Conservation (phyloP, 2,329 filamentous ascomycete species). For the Cladosporium sp. region DNA sequence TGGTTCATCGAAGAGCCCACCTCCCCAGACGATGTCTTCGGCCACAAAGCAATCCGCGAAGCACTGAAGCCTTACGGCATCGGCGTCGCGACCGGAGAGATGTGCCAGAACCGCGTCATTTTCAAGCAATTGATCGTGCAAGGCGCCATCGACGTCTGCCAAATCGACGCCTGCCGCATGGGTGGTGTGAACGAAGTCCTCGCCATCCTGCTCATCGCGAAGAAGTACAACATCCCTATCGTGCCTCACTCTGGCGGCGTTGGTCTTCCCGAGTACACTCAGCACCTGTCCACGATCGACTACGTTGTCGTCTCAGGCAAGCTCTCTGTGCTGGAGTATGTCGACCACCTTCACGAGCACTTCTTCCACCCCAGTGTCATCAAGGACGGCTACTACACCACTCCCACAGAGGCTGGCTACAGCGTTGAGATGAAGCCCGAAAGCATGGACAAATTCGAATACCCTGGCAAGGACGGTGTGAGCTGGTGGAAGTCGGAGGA, state of each 20-base stretch:
- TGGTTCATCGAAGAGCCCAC: conserved; percentile 97
- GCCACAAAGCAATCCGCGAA: conserved; percentile 79
- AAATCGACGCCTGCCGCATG: conserved; percentile 85
- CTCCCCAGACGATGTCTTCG: conserved; percentile 81
- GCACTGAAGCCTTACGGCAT: conserved; percentile 71
- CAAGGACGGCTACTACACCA: conserved; percentile 82
- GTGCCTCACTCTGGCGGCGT: conserved; percentile 89
- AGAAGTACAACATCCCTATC: conserved; percentile 73
- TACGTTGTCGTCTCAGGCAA: conserved; percentile 83
- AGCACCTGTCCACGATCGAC: conserved; percentile 88
- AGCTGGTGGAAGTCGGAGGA: conserved; percentile 84
- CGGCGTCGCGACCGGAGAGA: conserved; percentile 86
- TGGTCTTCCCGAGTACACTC: conserved; percentile 87
- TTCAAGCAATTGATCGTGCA: conserved; percentile 86
- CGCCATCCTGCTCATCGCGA: conserved; percentile 82
- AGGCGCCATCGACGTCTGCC: conserved; percentile 80
- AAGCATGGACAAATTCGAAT: conserved; percentile 76
- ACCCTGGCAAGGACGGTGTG: conserved; percentile 70
- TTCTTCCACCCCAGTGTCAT: conserved; percentile 79
- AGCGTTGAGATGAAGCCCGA: conserved; percentile 90
- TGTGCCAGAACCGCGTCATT: conserved; percentile 91
- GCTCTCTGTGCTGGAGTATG: conserved; percentile 75
- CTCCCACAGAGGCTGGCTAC: conserved; percentile 77
- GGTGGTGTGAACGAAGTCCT: conserved; percentile 90
- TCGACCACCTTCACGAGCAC: conserved; percentile 91